Percentiles rank a stretch among this genome's conserved stretches.
Conservation (phyloP, 169 alveolate genomes). For the Eimeria falciformis region DNA sequence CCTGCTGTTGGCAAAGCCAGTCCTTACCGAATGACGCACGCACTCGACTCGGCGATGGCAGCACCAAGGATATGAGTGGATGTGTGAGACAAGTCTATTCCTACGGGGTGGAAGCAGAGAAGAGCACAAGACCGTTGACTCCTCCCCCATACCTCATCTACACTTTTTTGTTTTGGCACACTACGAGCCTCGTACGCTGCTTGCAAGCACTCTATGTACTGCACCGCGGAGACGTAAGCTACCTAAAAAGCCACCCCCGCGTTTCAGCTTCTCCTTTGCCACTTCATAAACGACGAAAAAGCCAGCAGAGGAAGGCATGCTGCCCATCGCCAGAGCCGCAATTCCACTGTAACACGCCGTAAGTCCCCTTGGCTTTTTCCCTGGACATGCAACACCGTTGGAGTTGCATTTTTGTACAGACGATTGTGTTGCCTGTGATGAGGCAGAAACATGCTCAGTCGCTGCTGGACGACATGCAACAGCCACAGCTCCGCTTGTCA, state of each 20-base stretch:
- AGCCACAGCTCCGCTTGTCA: neutral
- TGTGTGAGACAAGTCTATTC: slow-evolving; percentile 16
- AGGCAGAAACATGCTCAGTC: neutral
- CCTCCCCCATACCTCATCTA: neutral
- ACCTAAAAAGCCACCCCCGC: neutral
- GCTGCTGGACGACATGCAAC: neutral
- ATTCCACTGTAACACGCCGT: slow-evolving; percentile 53
- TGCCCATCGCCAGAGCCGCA: slow-evolving; percentile 61
- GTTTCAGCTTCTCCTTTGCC: slow-evolving; percentile 53
- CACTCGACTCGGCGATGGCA: slow-evolving; percentile 66
- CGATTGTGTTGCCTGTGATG: no score
- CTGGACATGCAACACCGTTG: neutral
- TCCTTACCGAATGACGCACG: slow-evolving; percentile 69
- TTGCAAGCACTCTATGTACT: no score
- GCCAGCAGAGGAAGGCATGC: slow-evolving; percentile 66
- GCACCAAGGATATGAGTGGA: slow-evolving; percentile 47
- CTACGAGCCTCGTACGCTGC: no score
- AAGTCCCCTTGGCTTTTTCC: neutral
- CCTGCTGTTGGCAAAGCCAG: no score
- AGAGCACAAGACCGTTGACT: neutral
- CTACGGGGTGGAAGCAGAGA: neutral
- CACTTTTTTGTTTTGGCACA: no score
- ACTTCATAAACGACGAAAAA: slow-evolving; percentile 49
- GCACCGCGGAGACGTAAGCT: no score
- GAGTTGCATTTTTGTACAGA: neutral